Conservation (phyloP, 192 early-diverging fungal genomes). For the Backusella macrospora region DNA sequence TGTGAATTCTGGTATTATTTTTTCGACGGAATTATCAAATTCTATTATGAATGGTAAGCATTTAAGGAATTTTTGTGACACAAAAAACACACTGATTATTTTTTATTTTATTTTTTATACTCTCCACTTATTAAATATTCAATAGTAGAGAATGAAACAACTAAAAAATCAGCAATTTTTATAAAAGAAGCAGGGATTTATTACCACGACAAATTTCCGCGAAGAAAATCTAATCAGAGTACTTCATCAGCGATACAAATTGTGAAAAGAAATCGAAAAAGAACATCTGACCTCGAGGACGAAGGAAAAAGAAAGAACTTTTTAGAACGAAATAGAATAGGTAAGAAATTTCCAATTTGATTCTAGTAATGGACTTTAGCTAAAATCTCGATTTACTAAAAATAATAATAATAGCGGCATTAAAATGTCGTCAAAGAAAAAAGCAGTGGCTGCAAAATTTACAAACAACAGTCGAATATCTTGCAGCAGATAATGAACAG, state of each 20-base stretch:
- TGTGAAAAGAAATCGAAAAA: conserved; percentile 7
- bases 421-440: conserved; percentile 93
- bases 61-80: too few species aligned
- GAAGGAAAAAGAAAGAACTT: conserved; percentile 83
- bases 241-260: too few species aligned
- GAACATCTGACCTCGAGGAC: conserved; percentile 32
- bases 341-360: conserved; percentile 37
- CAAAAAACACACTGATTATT: too few species aligned
- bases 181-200: neutral
- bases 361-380: too few species aligned
- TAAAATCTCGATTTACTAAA: neutral
- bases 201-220: neutral
- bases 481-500: conserved; percentile 68
- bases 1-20: too few species aligned
- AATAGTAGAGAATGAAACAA: neutral
- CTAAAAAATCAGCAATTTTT: neutral
- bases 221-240: neutral
- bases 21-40: too few species aligned
- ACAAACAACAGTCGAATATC: conserved; percentile 64
- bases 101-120: too few species aligned
- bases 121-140: too few species aligned
- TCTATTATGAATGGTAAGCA: neutral
- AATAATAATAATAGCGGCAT: conserved; percentile 59
- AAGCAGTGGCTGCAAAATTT: conserved; percentile 88
- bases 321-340: conserved; percentile 89